Evolutionary conservation across 106 monocot species (phyloP), one percentile per base, ranked within the genome.

Genomic region (Platanthera guangdongensis): DNA sequence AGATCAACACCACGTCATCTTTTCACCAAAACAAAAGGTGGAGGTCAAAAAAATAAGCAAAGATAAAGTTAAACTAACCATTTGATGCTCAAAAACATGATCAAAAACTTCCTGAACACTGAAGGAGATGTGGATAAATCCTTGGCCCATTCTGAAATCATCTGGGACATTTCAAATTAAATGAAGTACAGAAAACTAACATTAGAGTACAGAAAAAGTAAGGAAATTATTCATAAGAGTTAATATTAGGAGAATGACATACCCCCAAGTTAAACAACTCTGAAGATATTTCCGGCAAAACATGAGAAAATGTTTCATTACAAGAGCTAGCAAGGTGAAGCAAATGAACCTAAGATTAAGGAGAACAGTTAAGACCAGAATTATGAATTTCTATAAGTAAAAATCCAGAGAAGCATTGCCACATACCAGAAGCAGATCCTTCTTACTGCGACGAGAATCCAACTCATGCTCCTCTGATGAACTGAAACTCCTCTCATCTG

Each of bases 361-460:
- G 30, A 32, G 19, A 84, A 77, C 72, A 68, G 52, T 45, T 79
- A 72, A 74, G 74, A 6, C 50, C 47, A 75, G 4, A 9, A 50
- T 11, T 14, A 82, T 53, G 32, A 75, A 39, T 18, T 30, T 21
- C 12, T 4, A 71, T 15, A 59, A 68, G 30, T 53, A 11, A 63
- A 76, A 73, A 15, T 11, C 51, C 9, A 10, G 10, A 19, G 74
- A 57, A 63, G 7, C 8, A 55, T 39, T 76, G 80, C 5, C 19
- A 83, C 55, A n/a, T 83, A 97, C 96, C 94, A 94, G 72, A 80
- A 99, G 84, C 22, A 99, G 79, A 84, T 99, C 97, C 52, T 82
- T 92, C 72, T 87, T 89, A 81, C 83, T 85, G 81, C 47, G 78
- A 50, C 64, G 84, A 50, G 68, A 81, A 68, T 82, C 86, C 65